A percentile compares a stretch with the other conserved stretches of the same genome.
Conservation (phyloP, 2,329 filamentous ascomycete species). For the Davidsoniella neocaledoniae region DNA sequence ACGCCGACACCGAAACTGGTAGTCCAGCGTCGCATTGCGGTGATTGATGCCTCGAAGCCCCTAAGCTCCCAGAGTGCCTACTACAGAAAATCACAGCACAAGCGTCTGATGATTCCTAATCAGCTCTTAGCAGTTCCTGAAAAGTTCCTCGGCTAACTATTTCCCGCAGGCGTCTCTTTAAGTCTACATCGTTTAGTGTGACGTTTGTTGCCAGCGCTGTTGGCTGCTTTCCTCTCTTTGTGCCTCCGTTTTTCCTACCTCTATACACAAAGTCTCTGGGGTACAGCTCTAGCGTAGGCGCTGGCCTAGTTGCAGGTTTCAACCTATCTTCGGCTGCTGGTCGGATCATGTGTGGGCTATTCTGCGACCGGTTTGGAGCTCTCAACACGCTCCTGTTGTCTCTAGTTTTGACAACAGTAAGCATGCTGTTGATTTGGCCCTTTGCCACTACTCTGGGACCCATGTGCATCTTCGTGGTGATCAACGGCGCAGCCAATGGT, state of each 20-base stretch:
- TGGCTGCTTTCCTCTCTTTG: conserved; percentile 42
- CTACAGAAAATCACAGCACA: not conserved
- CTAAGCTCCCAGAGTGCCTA: not conserved
- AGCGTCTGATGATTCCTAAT: too few relatives aligned
- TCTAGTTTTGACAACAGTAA: conserved; percentile 34
- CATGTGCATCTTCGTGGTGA: conserved; percentile 36
- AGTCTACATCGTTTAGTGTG: conserved; percentile 31
- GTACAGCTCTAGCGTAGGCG: conserved; percentile 33
- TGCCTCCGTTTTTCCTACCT: conserved; percentile 45
- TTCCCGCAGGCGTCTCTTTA: conserved; percentile 30
- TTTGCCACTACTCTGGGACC: conserved; percentile 36
- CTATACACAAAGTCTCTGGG: conserved; percentile 38
- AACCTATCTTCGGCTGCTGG: conserved; percentile 43
- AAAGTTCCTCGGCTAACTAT: conserved; percentile 5
- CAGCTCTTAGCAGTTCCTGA: not conserved
- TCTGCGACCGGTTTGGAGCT: conserved; percentile 36
- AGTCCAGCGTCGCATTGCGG: too few relatives aligned
- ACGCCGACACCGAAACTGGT: too few relatives aligned
- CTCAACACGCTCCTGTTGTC: conserved; percentile 37
- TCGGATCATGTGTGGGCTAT: conserved; percentile 34
- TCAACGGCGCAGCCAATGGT: conserved; percentile 44
- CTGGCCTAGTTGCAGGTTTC: conserved; percentile 42
- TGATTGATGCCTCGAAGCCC: too few relatives aligned
- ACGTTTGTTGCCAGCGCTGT: conserved; percentile 38
- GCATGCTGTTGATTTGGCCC: conserved; percentile 46